These are phyloP conservation scores for Cetradonia linearis DNA, from an alignment of 495 filamentous ascomycete species.

Conservation along the genomic window DNA sequence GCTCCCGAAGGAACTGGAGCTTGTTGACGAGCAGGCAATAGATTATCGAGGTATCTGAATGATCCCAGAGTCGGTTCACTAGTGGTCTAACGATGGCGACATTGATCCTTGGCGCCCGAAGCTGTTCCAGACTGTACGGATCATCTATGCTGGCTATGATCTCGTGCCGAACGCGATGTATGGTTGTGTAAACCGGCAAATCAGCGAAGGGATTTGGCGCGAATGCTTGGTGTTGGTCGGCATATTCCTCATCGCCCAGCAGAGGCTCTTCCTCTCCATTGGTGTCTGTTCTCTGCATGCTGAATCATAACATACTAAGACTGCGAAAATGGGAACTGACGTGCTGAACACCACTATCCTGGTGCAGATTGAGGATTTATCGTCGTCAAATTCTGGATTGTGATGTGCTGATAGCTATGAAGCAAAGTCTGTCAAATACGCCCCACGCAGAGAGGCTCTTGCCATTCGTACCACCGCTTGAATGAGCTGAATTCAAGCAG, in stretches of 20 bases:
- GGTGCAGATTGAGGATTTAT: not conserved
- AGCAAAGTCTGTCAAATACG: not conserved
- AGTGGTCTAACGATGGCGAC: constrained; percentile 57
- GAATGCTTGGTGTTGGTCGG: constrained; percentile 8
- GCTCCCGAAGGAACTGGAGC: constrained; percentile 56
- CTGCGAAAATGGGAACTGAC: fast-evolving
- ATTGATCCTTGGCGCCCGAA: constrained; percentile 59
- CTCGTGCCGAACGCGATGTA: constrained; percentile 36
- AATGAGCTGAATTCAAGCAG: not conserved
- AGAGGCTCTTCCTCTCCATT: constrained; percentile 9
- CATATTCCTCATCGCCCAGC: constrained; percentile 9
- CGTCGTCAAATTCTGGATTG: no score
- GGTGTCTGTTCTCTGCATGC: constrained; percentile 6
- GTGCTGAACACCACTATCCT: not conserved
- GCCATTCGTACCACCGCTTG: not conserved
- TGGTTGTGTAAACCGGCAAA: constrained; percentile 42
- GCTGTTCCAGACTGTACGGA: constrained; percentile 55
- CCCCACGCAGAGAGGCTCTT: not conserved
- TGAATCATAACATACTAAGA: not conserved
- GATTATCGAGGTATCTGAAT: constrained; percentile 57
- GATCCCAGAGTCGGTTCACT: constrained; percentile 59
- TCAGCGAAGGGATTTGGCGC: constrained; percentile 31
- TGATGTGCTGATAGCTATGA: not conserved
- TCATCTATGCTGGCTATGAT: constrained; percentile 42
- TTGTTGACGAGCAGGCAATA: constrained; percentile 67